Conservation (phyloP, 345 rosid species). For the Eucalyptus caleyi region DNA sequence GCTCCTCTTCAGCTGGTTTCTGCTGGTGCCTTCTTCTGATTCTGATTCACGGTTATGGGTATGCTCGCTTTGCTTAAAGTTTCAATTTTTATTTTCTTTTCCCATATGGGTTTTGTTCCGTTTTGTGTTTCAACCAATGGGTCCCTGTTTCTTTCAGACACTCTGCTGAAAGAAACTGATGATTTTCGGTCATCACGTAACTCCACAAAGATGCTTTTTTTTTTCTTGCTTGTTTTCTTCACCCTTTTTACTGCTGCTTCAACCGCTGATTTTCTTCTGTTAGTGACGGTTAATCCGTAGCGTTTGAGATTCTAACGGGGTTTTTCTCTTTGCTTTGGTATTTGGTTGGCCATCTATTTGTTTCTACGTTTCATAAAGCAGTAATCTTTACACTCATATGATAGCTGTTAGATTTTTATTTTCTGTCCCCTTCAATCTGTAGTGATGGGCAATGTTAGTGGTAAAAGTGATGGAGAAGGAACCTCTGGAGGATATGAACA, state of each 20-base stretch:
- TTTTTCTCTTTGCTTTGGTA: background rate
- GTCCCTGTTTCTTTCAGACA: background rate
- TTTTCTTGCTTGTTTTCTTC: background rate
- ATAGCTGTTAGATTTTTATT: background rate
- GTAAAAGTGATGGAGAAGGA: constrained; percentile 34
- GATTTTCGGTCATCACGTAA: background rate
- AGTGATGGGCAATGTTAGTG: constrained; percentile 67
- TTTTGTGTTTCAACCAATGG: background rate
- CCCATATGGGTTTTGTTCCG: background rate
- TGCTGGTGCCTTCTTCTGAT: background rate
- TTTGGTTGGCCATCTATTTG: background rate
- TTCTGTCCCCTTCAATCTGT: background rate
- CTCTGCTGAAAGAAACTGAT: background rate
- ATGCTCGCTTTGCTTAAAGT: background rate
- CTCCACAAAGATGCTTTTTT: background rate
- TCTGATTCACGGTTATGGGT: constrained; percentile 27
- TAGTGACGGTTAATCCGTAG: background rate
- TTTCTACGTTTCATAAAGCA: background rate
- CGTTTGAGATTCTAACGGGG: constrained; percentile 2
- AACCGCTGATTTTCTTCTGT: background rate
- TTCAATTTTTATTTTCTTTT: background rate
- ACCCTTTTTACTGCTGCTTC: background rate
- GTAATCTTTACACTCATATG: background rate
- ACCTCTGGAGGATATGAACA: constrained; percentile 12
- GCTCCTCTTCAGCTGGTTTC: background rate